Conservation (phyloP, 2,329 filamentous ascomycete species). For the Hypomyces perniciosus region DNA sequence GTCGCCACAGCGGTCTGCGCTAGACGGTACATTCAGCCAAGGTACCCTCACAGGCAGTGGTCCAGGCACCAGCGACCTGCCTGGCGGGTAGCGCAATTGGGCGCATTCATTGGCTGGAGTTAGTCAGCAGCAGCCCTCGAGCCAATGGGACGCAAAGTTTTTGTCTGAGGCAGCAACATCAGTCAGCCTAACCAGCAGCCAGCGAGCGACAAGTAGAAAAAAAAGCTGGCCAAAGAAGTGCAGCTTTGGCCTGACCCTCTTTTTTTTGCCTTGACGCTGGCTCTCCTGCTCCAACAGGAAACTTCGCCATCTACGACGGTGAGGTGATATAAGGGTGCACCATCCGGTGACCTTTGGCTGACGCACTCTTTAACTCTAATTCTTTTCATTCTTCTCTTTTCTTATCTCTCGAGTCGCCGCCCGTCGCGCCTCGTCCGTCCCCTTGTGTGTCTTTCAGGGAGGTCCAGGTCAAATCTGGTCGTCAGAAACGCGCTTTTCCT, state of each 20-base stretch:
- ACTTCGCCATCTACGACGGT: constrained; percentile 10
- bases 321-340: constrained; percentile 26
- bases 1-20: neutral
- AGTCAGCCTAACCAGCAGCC: constrained; percentile 11
- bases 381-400: constrained; percentile 13
- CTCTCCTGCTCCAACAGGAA: constrained; percentile 15
- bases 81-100: constrained; percentile 15
- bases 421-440: constrained; percentile 7
- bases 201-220: constrained; percentile 26
- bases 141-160: constrained; percentile 27
- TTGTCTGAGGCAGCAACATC: constrained; percentile 32
- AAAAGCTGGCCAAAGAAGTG: constrained; percentile 24
- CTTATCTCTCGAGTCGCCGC: neutral
- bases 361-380: constrained; percentile 14
- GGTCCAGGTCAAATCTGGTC: neutral
- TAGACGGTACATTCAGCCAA: constrained; percentile 19
- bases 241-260: constrained; percentile 21
- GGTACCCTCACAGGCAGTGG: constrained; percentile 21
- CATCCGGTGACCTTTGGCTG: constrained; percentile 17
- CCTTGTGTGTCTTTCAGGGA: neutral
- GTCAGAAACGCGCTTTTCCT: constrained; percentile 8
- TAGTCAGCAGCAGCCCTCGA: constrained; percentile 18
- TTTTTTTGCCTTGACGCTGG: constrained; percentile 18
- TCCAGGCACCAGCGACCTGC: constrained; percentile 27
- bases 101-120: constrained; percentile 24